Percentiles rank a stretch among this genome's conserved stretches.
Conservation (phyloP, 1,139 yeast genomes). For the Trichomonascaceae sp. region DNA sequence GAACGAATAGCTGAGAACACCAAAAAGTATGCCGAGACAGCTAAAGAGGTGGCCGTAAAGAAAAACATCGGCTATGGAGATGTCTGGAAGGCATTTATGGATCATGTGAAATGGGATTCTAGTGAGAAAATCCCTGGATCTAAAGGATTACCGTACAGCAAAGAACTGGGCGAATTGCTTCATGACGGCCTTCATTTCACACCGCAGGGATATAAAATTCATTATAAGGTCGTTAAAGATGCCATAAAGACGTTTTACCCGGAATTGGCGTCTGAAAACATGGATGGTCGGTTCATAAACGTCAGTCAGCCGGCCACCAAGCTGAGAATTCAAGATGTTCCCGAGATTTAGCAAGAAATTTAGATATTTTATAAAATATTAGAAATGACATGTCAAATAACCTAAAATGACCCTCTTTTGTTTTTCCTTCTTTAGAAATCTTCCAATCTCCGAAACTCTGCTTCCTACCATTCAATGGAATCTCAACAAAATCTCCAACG, state of each 20-base stretch:
- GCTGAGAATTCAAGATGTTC: not conserved
- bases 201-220: constrained; percentile 51
- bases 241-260: constrained; percentile 12
- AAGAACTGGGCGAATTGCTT: constrained; percentile 28
- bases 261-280: constrained; percentile 9
- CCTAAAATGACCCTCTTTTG: too few relatives aligned
- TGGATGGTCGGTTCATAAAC: constrained; percentile 2
- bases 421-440: not conserved
- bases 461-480: not conserved
- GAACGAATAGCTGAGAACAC: constrained; percentile 38
- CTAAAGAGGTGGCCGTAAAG: constrained; percentile 41
- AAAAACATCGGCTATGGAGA: constrained; percentile 48
- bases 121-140: constrained; percentile 20
- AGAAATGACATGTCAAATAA: too few relatives aligned
- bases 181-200: constrained; percentile 67
- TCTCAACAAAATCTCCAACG: constrained; percentile 3
- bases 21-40: constrained; percentile 45
- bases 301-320: not conserved
- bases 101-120: constrained; percentile 24
- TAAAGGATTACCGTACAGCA: constrained; percentile 14
- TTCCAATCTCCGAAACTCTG: not conserved
- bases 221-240: constrained; percentile 28
- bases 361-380: not conserved
- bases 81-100: constrained; percentile 43
- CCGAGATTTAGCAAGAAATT: not conserved